These are phyloP conservation scores for Naumovozyma baii DNA, from an alignment of 805 yeast genomes.

Conservation along the genomic window DNA sequence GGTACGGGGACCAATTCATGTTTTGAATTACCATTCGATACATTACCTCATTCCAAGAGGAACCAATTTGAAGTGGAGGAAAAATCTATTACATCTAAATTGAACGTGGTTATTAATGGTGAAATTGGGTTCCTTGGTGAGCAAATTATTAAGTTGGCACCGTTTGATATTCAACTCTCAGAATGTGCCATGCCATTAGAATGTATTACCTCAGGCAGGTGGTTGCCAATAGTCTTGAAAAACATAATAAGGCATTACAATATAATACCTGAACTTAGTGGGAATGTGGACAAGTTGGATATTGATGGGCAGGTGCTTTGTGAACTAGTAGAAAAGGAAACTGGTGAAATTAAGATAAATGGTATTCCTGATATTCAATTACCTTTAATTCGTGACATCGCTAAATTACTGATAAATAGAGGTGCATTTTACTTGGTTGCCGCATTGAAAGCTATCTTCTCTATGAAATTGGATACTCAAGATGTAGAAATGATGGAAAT, in stretches of 20 bases:
- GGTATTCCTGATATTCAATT: constrained; percentile 1
- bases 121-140: constrained; percentile 26
- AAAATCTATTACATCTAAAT: background rate
- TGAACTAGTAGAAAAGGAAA: constrained; percentile 6
- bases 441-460: constrained; percentile 11
- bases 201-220: constrained; percentile 22
- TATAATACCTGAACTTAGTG: constrained; percentile 2
- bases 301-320: constrained; percentile 19
- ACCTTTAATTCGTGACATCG: constrained; percentile 5
- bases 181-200: constrained; percentile 22
- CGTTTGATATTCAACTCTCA: constrained; percentile 11
- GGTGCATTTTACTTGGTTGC: constrained; percentile 19
- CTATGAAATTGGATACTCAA: constrained; percentile 1
- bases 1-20: constrained; percentile 62
- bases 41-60: constrained; percentile 12
- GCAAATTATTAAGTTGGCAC: constrained; percentile 9
- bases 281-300: background rate
- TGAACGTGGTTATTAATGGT: constrained; percentile 15
- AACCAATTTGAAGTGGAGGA: background rate
- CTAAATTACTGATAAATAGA: constrained; percentile 15
- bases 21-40: constrained; percentile 25
- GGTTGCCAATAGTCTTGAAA: constrained; percentile 17
- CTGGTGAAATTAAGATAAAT: constrained; percentile 3
- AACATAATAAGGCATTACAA: constrained; percentile 11
- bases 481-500: constrained; percentile 5